Conservation (phyloP, 83 land plant species). For the Diphasiastrum complanatum region DNA sequence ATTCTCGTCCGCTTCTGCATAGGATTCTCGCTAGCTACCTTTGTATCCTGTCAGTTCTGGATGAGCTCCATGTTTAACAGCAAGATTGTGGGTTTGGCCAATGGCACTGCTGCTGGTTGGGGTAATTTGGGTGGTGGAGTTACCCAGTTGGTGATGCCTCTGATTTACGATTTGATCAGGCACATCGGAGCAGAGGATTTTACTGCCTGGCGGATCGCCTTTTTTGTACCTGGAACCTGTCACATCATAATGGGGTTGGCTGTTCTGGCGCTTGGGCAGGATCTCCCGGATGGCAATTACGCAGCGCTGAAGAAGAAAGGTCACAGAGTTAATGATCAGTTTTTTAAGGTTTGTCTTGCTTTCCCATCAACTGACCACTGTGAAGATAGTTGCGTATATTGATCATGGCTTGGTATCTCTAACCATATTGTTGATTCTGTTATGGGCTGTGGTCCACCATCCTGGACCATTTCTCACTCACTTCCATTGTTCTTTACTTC, state of each 20-base stretch:
- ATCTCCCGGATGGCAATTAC: slow-evolving; percentile 72
- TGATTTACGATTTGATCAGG: slow-evolving; percentile 40
- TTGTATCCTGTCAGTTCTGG: slow-evolving; percentile 1
- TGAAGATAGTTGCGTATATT: not conserved
- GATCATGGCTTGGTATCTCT: not conserved
- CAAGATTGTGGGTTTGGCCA: slow-evolving; percentile 3
- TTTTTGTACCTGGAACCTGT: slow-evolving; percentile 64
- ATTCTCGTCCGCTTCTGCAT: slow-evolving; percentile 9
- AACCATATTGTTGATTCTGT: too few relatives aligned
- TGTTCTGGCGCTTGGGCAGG: slow-evolving; percentile 53
- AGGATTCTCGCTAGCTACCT: slow-evolving; percentile 1
- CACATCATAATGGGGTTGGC: slow-evolving; percentile 49
- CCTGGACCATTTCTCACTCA: too few relatives aligned
- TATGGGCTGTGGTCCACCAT: too few relatives aligned
- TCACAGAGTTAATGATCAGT: slow-evolving; percentile 36
- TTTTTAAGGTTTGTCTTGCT: slow-evolving; percentile 22
- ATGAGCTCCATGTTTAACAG: slow-evolving; percentile 1
- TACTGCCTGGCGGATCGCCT: slow-evolving; percentile 83
- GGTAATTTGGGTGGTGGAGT: slow-evolving; percentile 72
- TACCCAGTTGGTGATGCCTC: slow-evolving; percentile 69
- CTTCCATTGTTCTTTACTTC: too few relatives aligned
- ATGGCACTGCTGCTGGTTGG: slow-evolving; percentile 41
- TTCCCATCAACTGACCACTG: not conserved
- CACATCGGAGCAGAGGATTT: slow-evolving; percentile 36
- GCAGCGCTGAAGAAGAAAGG: slow-evolving; percentile 33